These are phyloP conservation scores for Ganoderma multipileum DNA, from an alignment of 1,284 basidiomycete genomes.

Conservation along the genomic window DNA sequence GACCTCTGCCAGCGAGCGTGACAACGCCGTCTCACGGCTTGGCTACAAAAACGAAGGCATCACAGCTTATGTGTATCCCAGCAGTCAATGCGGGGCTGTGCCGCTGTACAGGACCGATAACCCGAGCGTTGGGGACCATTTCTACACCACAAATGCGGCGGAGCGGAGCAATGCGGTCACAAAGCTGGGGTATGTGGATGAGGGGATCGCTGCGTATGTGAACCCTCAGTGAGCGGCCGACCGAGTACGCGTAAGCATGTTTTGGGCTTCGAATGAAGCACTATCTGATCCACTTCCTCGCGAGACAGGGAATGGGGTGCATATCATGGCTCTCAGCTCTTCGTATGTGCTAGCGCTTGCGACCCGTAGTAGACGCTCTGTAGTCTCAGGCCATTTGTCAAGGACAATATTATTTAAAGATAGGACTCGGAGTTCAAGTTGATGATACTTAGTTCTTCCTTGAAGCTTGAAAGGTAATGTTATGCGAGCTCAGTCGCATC, in stretches of 20 bases:
- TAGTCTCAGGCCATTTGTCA: too few relatives aligned
- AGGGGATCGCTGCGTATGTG: slow-evolving; percentile 25
- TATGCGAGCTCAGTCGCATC: too few relatives aligned
- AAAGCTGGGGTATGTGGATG: slow-evolving; percentile 12
- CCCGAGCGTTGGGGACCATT: slow-evolving; percentile 13
- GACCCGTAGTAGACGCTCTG: too few relatives aligned
- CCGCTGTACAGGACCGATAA: slow-evolving; percentile 17
- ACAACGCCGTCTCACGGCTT: background rate
- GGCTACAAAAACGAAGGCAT: slow-evolving; percentile 15
- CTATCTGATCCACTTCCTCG: background rate
- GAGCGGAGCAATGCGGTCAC: slow-evolving; percentile 16
- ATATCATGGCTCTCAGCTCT: too few relatives aligned
- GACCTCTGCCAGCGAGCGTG: slow-evolving; percentile 6
- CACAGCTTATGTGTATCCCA: slow-evolving; percentile 18
- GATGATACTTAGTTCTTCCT: too few relatives aligned
- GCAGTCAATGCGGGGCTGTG: slow-evolving; percentile 8
- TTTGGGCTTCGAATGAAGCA: background rate
- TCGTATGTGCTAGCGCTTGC: too few relatives aligned
- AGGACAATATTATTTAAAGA: too few relatives aligned
- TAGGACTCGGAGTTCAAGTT: too few relatives aligned
- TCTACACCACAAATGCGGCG: slow-evolving; percentile 22
- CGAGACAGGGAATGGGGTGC: too few relatives aligned
- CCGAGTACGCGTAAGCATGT: background rate
- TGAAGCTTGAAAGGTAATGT: too few relatives aligned
- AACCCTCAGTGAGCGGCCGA: background rate